Percentiles rank a stretch among this genome's conserved stretches.
Evolutionary conservation across 352 stramenopile species (phyloP).

Genomic region (Pythium insidiosum): DNA sequence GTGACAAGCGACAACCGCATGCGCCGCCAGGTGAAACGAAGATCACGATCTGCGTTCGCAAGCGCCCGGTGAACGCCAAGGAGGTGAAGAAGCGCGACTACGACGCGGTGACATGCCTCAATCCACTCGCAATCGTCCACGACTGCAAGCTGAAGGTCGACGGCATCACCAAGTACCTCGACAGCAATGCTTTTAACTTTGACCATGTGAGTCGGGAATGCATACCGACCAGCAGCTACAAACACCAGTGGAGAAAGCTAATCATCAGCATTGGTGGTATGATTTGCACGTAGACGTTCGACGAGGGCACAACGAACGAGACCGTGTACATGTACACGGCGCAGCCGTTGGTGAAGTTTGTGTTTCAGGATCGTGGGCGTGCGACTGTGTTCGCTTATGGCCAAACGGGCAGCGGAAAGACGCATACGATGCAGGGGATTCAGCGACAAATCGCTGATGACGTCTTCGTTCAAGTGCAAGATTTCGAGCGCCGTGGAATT

Average conservation of each 20-base stretch:
- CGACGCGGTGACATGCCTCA: slow-evolving; percentile 93
- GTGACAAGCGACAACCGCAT: slow-evolving; percentile 41
- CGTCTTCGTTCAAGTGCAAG: slow-evolving; percentile 75
- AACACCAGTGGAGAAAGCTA: no score
- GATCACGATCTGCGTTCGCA: slow-evolving; percentile 96
- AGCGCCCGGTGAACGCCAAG: slow-evolving; percentile 90
- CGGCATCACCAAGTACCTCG: slow-evolving; percentile 98
- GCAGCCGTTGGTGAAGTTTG: slow-evolving; percentile 92
- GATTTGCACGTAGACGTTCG: no score
- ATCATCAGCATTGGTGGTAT: no score
- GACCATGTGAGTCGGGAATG: no score
- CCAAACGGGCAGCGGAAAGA: slow-evolving; percentile 84
- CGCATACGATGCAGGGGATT: slow-evolving; percentile 84
- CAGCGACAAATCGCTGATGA: slow-evolving; percentile 79
- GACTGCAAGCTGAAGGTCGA: slow-evolving; percentile 97
- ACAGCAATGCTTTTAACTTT: slow-evolving; percentile 94
- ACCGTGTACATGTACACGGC: slow-evolving; percentile 91
- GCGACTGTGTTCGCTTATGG: slow-evolving; percentile 92
- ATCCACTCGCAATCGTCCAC: slow-evolving; percentile 93
- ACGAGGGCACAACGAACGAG: slow-evolving; percentile 89
- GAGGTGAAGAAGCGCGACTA: slow-evolving; percentile 92
- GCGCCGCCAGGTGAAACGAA: slow-evolving; percentile 53
- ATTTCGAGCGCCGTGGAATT: slow-evolving; percentile 54
- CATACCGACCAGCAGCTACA: no score
- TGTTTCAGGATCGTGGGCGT: slow-evolving; percentile 85